Evolutionary conservation across 139 green algal genomes (phyloP).

Genomic region (Pleodorina starrii): DNA sequence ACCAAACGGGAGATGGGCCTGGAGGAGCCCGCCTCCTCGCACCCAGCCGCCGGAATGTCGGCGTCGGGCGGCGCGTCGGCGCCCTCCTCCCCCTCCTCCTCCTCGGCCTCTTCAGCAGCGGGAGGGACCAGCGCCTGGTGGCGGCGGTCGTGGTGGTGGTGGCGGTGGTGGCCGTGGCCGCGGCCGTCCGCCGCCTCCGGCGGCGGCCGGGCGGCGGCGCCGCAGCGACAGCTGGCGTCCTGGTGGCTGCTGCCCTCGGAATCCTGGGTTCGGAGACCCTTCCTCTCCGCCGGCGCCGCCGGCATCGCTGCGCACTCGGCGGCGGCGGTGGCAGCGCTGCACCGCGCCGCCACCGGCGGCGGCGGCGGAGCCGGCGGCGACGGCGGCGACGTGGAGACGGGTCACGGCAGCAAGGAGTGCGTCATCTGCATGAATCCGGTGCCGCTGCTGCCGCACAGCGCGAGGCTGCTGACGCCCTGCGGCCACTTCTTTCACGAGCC

Average conservation of each 20-base stretch:
- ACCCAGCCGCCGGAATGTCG: neutral
- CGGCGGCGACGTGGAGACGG: conserved; percentile 57
- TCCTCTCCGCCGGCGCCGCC: too few relatives aligned
- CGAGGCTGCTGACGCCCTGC: conserved; percentile 78
- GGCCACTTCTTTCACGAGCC: conserved; percentile 89
- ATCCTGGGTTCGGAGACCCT: neutral
- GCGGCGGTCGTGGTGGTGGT: too few relatives aligned
- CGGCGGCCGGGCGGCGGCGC: too few relatives aligned
- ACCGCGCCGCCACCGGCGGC: neutral
- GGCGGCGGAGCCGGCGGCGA: neutral
- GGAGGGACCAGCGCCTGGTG: too few relatives aligned
- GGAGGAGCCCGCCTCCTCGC: neutral
- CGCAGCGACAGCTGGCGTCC: too few relatives aligned
- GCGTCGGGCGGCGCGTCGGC: neutral
- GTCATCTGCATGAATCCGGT: conserved; percentile 93
- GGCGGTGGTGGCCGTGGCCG: too few relatives aligned
- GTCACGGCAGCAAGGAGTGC: conserved; percentile 77
- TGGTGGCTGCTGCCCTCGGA: too few relatives aligned
- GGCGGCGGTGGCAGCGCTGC: neutral
- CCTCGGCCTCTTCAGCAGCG: too few relatives aligned
- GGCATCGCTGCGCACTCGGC: neutral
- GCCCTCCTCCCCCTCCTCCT: neutral
- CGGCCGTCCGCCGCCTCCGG: too few relatives aligned
- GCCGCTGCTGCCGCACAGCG: conserved; percentile 52
- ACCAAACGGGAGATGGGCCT: neutral